Evolutionary conservation across 257 asterid genomes (phyloP), one percentile per base, ranked within the genome.

Genomic region (Ophiorrhiza pumila): DNA sequence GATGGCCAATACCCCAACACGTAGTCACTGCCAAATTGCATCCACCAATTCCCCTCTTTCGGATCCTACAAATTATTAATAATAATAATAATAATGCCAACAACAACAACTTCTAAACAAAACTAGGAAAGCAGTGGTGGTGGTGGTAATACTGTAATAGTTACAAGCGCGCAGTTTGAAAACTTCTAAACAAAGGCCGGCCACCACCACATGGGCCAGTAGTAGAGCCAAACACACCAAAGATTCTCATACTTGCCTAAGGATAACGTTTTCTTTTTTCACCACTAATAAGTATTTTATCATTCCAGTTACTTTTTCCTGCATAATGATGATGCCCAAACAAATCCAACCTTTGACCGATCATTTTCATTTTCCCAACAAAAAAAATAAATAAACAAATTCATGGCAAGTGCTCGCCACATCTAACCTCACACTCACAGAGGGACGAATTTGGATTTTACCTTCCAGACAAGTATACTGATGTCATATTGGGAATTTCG

Each of bases 1-100:
- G 98, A 88, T 23, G 98, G 98, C 98, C 98, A 92, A 60, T 92
- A 92, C 4, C 98, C 98, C 57, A 92, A 42, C 25, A 90, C 90
- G 47, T 90, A 87, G 81, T 76, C 96, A n/a, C 75, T 85, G 25
- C 98, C 98, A 68, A 88, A 92, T 69, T 92, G 96, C 96, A 92
- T 88, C 98, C 98, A 92, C 98, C 98, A 92, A 66, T 92, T 77
- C 31, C 96, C 98, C 78, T 90, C 91, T 78, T 87, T 90, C 39
- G 93, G 94, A 79, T 92, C 98, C 98, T 92, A 76, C 41, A 77
- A 72, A 17, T 37, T n/a, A n/a, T n/a, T n/a, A n/a, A n/a, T n/a
- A n/a, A n/a, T n/a, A n/a, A n/a, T n/a, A n/a, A n/a, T n/a, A n/a
- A n/a, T n/a, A n/a, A n/a, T n/a, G n/a, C n/a, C n/a, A n/a, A n/a